Base-by-base conservation (phyloP, 805 yeast species). In the Candida broadrunensis region DNA sequence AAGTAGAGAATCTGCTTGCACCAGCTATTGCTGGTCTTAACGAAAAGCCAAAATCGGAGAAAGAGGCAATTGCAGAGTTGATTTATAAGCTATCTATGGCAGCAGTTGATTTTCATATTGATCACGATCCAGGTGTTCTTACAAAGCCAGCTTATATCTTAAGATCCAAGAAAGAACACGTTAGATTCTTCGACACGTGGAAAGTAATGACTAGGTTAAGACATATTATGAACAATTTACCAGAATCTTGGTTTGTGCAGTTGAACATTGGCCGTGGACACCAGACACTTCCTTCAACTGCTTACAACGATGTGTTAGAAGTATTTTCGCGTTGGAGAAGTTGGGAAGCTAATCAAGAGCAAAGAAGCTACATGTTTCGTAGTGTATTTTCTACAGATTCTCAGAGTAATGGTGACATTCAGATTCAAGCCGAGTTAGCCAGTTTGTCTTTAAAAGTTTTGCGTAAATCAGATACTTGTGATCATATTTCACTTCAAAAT, bases 101-200 rank as follows among this genome's bases (percentile, higher is more conserved):
- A 2, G 67, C 75, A 7, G 51, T 51, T 8, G 53, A 56, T 1
- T 55, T 58, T 37, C 73, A 74, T 23, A 76, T 89, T 33, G 80
- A 81, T 37, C 86, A 86, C 46, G 98, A 93, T 52, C 95, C 98
- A 0, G 80, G 87, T 5, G 96, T 89, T 15, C 74, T 91, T 38
- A 90, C 97, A 1, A 83, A 88, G 38, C 97, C 97, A 0, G 84
- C 97, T 0, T 82, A 85, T 51, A 79, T 88, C 23, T 76, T 88
- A 36, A 71, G 96, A 39, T 75, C 89, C 2, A 75, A 83, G 2
- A 71, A 73, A 15, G 76, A 81, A 18, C 97, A 90, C 61, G 80
- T 88, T 2, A 70, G 99, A 47, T 78, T 83, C 18, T 78, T 80
- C 45, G 87, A 88, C 49, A 80, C 95, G 52, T 93, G 99, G 99